Percentiles rank a stretch among this genome's conserved stretches.
Conservation (phyloP, 257 asterid genomes). For the Scutellaria baicalensis region DNA sequence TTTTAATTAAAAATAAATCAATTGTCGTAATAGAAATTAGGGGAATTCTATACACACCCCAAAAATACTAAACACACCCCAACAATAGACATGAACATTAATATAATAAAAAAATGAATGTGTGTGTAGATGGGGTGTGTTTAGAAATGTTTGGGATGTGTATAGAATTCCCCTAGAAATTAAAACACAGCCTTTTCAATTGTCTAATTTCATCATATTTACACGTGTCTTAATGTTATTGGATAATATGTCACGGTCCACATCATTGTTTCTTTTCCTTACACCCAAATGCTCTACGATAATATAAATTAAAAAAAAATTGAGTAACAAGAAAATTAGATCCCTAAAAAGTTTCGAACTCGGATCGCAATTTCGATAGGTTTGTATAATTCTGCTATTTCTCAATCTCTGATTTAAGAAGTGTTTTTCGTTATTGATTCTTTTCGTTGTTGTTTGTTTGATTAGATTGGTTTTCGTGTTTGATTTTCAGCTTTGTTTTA, state of each 20-base stretch:
- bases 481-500: neutral
- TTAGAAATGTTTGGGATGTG: no score
- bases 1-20: no score
- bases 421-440: neutral
- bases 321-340: neutral
- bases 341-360: neutral
- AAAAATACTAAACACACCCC: no score
- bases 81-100: no score
- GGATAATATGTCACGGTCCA: slow-evolving; percentile 4
- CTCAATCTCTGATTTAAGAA: neutral
- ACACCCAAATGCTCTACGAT: neutral
- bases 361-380: slow-evolving; percentile 4
- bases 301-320: neutral
- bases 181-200: no score
- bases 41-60: no score
- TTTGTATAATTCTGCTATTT: neutral
- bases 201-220: no score
- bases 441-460: neutral
- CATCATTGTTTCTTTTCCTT: neutral
- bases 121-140: no score
- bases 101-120: no score
- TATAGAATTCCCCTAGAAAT: no score
- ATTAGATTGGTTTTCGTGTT: neutral
- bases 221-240: neutral
- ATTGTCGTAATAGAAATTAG: no score